phyloP scores from a whole-genome alignment of 495 filamentous ascomycete genomes.

The Trichocladium uniseriatum region DNA sequence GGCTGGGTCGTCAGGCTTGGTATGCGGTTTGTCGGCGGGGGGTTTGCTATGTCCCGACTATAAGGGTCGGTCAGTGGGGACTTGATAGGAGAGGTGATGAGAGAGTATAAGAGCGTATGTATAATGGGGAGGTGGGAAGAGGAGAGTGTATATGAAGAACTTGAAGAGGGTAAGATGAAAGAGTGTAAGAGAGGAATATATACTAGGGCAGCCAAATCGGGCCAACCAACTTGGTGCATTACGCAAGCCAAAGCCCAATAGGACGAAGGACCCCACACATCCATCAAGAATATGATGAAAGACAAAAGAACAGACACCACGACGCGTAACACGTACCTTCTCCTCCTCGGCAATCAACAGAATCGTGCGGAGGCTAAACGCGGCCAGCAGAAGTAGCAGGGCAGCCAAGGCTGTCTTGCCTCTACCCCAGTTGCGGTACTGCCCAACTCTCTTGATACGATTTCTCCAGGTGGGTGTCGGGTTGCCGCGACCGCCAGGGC shows the following conservation, averaged over 20 bases:
- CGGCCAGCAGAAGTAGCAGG: slow-evolving; percentile 23
- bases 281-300: not conserved
- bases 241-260: too few species aligned
- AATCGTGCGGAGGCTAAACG: slow-evolving; percentile 21
- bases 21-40: not conserved
- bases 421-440: slow-evolving; percentile 19
- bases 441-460: slow-evolving; percentile 21
- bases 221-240: too few species aligned
- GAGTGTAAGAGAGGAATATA: too few species aligned
- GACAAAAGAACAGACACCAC: not conserved
- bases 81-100: too few species aligned
- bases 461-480: slow-evolving; percentile 20
- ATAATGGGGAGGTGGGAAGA: too few species aligned
- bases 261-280: too few species aligned
- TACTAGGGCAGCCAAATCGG: too few species aligned
- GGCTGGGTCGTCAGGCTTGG: not conserved
- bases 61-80: too few species aligned
- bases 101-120: too few species aligned
- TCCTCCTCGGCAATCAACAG: slow-evolving; percentile 12
- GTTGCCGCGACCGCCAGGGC: not conserved
- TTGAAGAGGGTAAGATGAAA: too few species aligned
- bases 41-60: too few species aligned
- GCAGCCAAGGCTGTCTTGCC: slow-evolving; percentile 14
- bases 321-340: slow-evolving; percentile 20
- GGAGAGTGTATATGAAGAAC: too few species aligned